Percentiles rank a stretch among this genome's conserved stretches.
Conservation (phyloP, 768 basidiomycete genomes). For the Porphyrellus cyaneotinctus region DNA sequence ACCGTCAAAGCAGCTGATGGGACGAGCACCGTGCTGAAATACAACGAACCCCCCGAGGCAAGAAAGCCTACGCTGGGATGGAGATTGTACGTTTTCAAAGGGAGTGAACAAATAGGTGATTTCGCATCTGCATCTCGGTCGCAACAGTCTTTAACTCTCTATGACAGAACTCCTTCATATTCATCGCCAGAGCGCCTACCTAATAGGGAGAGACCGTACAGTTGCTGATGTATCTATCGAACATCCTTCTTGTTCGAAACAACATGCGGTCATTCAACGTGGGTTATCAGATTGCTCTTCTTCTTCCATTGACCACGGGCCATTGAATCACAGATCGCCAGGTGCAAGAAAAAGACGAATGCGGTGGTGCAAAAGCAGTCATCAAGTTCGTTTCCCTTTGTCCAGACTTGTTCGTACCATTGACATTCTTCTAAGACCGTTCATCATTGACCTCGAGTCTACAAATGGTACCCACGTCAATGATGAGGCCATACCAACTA, state of each 20-base stretch:
- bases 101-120: slow-evolving; percentile 86
- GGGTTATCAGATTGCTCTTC: slow-evolving; percentile 22
- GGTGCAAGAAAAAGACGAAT: slow-evolving; percentile 83
- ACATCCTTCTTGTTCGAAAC: slow-evolving; percentile 97
- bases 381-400: slow-evolving; percentile 64
- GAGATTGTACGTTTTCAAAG: slow-evolving; percentile 98
- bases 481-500: slow-evolving; percentile 75
- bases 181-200: slow-evolving; percentile 89
- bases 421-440: slow-evolving; percentile 57
- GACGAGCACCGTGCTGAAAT: slow-evolving; percentile 84
- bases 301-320: slow-evolving; percentile 1
- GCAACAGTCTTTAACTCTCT: neutral
- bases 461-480: slow-evolving; percentile 96
- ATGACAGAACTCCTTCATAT: slow-evolving; percentile 82
- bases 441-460: slow-evolving; percentile 97
- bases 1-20: slow-evolving; percentile 75
- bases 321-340: slow-evolving; percentile 57
- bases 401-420: slow-evolving; percentile 1
- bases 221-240: slow-evolving; percentile 87
- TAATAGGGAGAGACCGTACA: slow-evolving; percentile 84
- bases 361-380: slow-evolving; percentile 67
- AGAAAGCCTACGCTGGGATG: slow-evolving; percentile 86
- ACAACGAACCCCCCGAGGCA: slow-evolving; percentile 98
- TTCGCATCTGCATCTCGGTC: neutral
- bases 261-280: slow-evolving; percentile 97